phyloP scores from a whole-genome alignment of 139 green algal species.

The Nannochloris sp. region DNA sequence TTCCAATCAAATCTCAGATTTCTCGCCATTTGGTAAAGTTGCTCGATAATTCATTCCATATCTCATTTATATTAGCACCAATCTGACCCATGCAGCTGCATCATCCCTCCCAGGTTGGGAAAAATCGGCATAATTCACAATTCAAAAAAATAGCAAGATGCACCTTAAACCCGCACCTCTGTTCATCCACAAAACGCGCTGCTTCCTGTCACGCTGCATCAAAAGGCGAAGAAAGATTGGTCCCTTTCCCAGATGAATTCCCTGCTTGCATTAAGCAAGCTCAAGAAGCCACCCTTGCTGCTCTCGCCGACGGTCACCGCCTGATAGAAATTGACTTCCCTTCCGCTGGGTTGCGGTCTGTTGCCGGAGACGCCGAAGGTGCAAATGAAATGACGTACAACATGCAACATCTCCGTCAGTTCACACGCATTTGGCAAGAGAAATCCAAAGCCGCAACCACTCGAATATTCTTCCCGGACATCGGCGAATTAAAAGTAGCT shows the following conservation, averaged over 20 bases:
- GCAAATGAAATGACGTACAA: constrained; percentile 59
- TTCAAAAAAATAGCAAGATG: too few relatives aligned
- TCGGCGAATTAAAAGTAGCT: constrained; percentile 38
- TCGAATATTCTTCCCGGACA: constrained; percentile 69
- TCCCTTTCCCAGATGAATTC: constrained; percentile 39
- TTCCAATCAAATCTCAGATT: too few relatives aligned
- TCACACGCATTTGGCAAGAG: constrained; percentile 35
- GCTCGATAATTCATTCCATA: too few relatives aligned
- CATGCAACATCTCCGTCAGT: constrained; percentile 45
- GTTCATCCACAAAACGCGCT: too few relatives aligned
- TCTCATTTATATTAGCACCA: too few relatives aligned
- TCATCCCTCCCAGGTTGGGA: too few relatives aligned
- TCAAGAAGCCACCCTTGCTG: constrained; percentile 36
- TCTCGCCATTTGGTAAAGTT: too few relatives aligned
- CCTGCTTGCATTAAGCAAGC: constrained; percentile 41
- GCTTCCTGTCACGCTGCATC: too few relatives aligned
- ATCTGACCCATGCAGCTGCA: too few relatives aligned
- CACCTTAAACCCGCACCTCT: too few relatives aligned
- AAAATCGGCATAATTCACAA: too few relatives aligned
- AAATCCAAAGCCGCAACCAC: constrained; percentile 29
- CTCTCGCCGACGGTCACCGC: constrained; percentile 35
- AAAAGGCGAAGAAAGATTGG: too few relatives aligned
- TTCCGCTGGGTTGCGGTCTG: constrained; percentile 20
- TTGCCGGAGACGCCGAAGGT: constrained; percentile 58
- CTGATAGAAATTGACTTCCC: constrained; percentile 66